phyloP scores from a whole-genome alignment of 2,329 filamentous ascomycete species.

The Lomentospora prolificans region DNA sequence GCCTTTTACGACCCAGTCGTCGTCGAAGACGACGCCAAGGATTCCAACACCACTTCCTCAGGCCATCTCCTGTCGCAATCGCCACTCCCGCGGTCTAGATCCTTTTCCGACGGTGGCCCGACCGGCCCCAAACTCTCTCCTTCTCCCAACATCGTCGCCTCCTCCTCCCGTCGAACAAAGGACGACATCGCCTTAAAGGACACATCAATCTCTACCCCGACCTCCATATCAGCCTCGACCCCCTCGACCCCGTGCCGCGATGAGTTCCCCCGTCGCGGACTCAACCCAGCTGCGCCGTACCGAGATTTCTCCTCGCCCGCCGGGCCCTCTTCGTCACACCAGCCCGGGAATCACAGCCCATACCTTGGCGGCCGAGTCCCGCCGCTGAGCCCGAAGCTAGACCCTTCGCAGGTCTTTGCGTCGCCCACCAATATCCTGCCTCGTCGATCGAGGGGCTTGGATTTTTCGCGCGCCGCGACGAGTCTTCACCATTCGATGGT shows the following conservation, averaged over 20 bases:
- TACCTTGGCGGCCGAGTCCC: slow-evolving; percentile 37
- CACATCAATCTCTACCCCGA: slow-evolving; percentile 14
- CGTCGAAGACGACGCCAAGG: slow-evolving; percentile 2
- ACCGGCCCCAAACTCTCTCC: slow-evolving; percentile 43
- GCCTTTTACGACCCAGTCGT: neutral
- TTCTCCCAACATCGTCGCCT: slow-evolving; percentile 45
- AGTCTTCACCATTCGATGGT: slow-evolving; percentile 93
- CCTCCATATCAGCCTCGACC: slow-evolving; percentile 6
- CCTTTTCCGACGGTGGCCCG: slow-evolving; percentile 53
- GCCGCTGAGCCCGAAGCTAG: slow-evolving; percentile 77
- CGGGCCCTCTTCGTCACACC: slow-evolving; percentile 12
- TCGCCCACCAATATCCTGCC: slow-evolving; percentile 83
- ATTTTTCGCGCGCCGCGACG: slow-evolving; percentile 88
- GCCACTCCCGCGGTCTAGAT: slow-evolving; percentile 45
- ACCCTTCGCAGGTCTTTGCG: slow-evolving; percentile 74
- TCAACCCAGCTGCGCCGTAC: slow-evolving; percentile 62
- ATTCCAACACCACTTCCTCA: neutral
- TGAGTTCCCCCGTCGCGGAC: slow-evolving; percentile 49
- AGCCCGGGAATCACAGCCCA: slow-evolving; percentile 6
- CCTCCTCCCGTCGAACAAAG: slow-evolving; percentile 48
- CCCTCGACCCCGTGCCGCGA: slow-evolving; percentile 63
- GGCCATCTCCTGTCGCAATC: slow-evolving; percentile 18
- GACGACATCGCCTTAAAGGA: slow-evolving; percentile 52
- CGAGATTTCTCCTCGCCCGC: slow-evolving; percentile 22
- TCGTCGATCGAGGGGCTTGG: slow-evolving; percentile 77